Base-by-base conservation (phyloP, 176 grass and related monocot genomes). In the Aegilops longissima region DNA sequence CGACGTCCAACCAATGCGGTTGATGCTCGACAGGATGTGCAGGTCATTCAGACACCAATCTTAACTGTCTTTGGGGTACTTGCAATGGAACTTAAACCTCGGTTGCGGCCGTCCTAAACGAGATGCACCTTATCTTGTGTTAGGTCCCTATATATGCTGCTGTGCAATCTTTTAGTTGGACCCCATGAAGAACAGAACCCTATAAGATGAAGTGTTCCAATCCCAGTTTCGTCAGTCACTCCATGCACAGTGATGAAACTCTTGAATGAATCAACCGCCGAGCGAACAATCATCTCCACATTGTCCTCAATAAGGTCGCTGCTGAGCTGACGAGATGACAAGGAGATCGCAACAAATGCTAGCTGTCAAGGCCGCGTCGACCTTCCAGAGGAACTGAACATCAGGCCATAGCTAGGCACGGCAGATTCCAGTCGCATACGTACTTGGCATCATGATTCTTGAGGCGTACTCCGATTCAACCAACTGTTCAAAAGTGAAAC, bases 261-360 rank as follows among this genome's bases (percentile, higher is more conserved):
- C 75, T 12, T 8, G 10, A 23, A 68, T 76, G 72, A 75, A 17
- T 76, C 61, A 87, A 87, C 76, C 6, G n/a, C 68, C 76, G 35
- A 80, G 76, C 24, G 31, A 80, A 27, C 68, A 45, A 74, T 52
- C 71, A 45, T 73, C 21, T 16, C 70, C 30, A 73, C 78, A 81
- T n/a, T 44, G 16, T 52, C 8, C 45, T 70, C 4, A 51, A 44
- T n/a, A 44, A 59, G 30, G 80, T 82, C 20, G 31, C 45, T 3
- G 18, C 66, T 14, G 68, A 85, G 63, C 78, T 49, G 84, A 90
- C 78, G 88, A 34, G 81, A 80, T 38, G 89, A 91, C 12, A 91
- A 39, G n/a, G 89, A 87, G 61, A 51, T 51, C 1, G 49, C 16
- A 87, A 61, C 85, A 76, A 70, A 91, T 61, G 8, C 52, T 52